Base-by-base conservation (phyloP, 257 asterid genomes). In the Fraxinus excelsior region DNA sequence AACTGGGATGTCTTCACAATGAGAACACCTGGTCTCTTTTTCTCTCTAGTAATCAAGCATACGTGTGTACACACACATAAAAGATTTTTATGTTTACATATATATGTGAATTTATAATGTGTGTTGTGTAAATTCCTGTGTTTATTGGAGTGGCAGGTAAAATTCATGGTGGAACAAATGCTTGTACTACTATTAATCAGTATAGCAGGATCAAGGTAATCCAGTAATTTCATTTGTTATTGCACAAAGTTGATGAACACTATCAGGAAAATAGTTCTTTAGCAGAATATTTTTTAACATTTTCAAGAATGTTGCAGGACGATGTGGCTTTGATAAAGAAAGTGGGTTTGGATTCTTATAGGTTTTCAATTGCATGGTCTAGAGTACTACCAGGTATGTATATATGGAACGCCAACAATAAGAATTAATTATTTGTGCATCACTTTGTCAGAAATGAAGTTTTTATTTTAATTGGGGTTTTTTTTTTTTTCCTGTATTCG, bases 1-100 rank as follows among this genome's bases (percentile, higher is more conserved):
- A 34, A 76, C 13, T 86, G 91, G 91, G 91, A 87, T 85, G 72
- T 31, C 70, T 87, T 80, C 78, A 68, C 84, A 53, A 44, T 62
- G 51, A 37, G 29, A 7, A 46, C 64, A 28, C 77, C 84, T 37
- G 69, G 76, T 79, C n/a, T 18, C 18, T 38, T 60, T 74, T 67
- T 68, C 79, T 79, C 71, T 32, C 74, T 21, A 38, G 44, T 38
- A 38, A 38, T 38, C 13, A 38, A 9, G 6, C 13, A 37, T 28
- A 18, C 26, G 7, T 11, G n/a, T n/a, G n/a, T n/a, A n/a, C n/a
- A n/a, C n/a, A n/a, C n/a, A n/a, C n/a, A n/a, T n/a, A n/a, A n/a
- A n/a, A n/a, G n/a, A n/a, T n/a, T n/a, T n/a, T n/a, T n/a, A n/a
- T n/a, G n/a, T n/a, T n/a, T n/a, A n/a, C n/a, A n/a, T n/a, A n/a